These are phyloP conservation scores for Emmonsia crescens DNA, from an alignment of 2,329 filamentous ascomycete species.

Conservation along the genomic window DNA sequence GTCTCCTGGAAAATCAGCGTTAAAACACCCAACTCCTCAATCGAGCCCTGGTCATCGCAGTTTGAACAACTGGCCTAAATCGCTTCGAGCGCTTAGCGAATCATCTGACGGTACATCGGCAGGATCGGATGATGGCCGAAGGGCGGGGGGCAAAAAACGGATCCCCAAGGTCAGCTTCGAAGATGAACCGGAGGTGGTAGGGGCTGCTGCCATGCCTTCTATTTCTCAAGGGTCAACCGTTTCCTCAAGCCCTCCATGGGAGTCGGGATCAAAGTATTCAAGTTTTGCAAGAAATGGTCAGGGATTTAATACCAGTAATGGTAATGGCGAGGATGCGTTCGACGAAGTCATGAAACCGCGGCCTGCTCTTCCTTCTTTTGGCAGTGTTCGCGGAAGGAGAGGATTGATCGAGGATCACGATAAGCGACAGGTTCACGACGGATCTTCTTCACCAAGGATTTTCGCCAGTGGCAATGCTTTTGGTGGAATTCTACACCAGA, in stretches of 20 bases:
- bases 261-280: slow-evolving; percentile 19
- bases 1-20: slow-evolving; percentile 51
- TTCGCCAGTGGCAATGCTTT: slow-evolving; percentile 28
- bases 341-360: slow-evolving; percentile 48
- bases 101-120: slow-evolving; percentile 46
- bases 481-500: slow-evolving; percentile 19
- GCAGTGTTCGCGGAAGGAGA: slow-evolving; percentile 46
- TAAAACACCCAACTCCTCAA: slow-evolving; percentile 46
- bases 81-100: slow-evolving; percentile 38
- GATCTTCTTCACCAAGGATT: slow-evolving; percentile 25
- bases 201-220: slow-evolving; percentile 32
- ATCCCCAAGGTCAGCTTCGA: slow-evolving; percentile 58
- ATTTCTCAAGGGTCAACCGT: slow-evolving; percentile 30
- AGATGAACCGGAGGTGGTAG: slow-evolving; percentile 42
- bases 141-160: slow-evolving; percentile 40
- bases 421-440: slow-evolving; percentile 16
- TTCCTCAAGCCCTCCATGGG: slow-evolving; percentile 25
- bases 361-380: slow-evolving; percentile 50
- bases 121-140: slow-evolving; percentile 34
- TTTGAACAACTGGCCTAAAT: slow-evolving; percentile 14
- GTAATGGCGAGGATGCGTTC: slow-evolving; percentile 35
- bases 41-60: slow-evolving; percentile 26
- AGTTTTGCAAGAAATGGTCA: not conserved
- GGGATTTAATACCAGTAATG: not conserved
- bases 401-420: slow-evolving; percentile 10